These are phyloP conservation scores for Septoria linicola DNA, from an alignment of 2,329 filamentous ascomycete genomes.

Conservation along the genomic window DNA sequence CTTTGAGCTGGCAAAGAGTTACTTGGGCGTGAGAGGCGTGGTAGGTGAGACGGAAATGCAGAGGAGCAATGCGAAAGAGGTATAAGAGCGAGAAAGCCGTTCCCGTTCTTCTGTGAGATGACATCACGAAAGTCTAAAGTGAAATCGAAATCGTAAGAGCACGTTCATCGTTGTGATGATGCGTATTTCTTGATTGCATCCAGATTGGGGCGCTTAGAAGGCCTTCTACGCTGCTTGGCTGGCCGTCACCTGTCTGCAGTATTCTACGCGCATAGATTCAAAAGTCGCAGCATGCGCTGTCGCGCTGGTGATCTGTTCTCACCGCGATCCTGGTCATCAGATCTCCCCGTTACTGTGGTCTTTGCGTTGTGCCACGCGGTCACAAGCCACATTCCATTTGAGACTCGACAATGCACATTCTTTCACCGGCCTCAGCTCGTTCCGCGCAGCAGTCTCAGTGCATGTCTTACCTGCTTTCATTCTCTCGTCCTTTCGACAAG, in stretches of 20 bases:
- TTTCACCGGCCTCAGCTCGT: neutral
- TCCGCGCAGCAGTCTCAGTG: too few species aligned
- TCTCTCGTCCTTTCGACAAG: neutral
- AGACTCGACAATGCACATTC: neutral
- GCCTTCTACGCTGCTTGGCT: neutral
- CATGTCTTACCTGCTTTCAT: neutral
- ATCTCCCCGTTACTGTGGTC: neutral
- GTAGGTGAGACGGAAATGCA: neutral
- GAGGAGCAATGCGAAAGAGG: neutral
- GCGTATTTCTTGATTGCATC: neutral
- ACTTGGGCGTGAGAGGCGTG: neutral
- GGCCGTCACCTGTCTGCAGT: neutral
- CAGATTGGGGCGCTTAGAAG: neutral
- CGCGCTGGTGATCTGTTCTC: neutral
- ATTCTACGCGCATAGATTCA: too few species aligned
- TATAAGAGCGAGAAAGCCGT: neutral
- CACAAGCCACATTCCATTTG: neutral
- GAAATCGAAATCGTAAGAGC: neutral
- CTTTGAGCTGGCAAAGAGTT: neutral
- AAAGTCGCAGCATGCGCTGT: neutral
- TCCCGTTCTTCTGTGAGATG: neutral
- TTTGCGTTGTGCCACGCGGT: neutral
- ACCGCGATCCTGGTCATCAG: neutral
- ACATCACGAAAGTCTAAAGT: neutral
- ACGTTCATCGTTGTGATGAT: neutral